Evolutionary conservation across 805 yeast species (phyloP), one percentile per base, ranked within the genome.

Genomic region (Ogataea angusta): DNA sequence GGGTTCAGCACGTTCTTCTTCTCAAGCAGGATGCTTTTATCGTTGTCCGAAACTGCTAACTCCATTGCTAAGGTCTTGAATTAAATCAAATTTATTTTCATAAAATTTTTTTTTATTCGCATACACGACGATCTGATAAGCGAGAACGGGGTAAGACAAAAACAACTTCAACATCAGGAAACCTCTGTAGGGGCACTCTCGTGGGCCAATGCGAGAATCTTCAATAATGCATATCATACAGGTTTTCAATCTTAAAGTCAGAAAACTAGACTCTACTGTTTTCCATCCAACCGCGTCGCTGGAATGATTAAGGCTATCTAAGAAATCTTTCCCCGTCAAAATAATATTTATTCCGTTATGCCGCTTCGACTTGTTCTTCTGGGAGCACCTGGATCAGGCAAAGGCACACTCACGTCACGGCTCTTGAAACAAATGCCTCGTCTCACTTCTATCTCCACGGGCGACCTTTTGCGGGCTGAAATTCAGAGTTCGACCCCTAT

Each of bases 321-420:
- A 12, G 17, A 34, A 18, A 18, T 26, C 29, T 18, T 27, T 23
- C 10, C 26, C 26, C 35, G 14, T 24, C 35, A 16, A 23, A 34
- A 34, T 25, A 10, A 24, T 24, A 24, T 24, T 24, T 24, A 24
- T 24, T 24, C 27, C 27, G 6, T 24, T 18, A 60, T 49, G 30
- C 81, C 90, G 1, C 58, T 84, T 13, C 68, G 96, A 52, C 62
- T 88, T 27, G 69, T 90, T 19, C 68, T 90, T 7, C 66, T 91
- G 18, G 97, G 97, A 3, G 95, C 97, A 0, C 98, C 98, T 0
- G 98, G 98, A 0, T 75, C 96, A 1, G 98, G 98, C 1, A 90
- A 90, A 59, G 97, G 97, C 2, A 90, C 98, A 0, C 85, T 84
- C 50, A 84, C 96, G 0, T 64, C 83, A 2, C 71, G 80, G 44